A percentile compares a stretch with the other conserved stretches of the same genome.
These are phyloP conservation scores for Hyaloscypha hepaticicola DNA, from an alignment of 495 filamentous ascomycete species.

Conservation along the genomic window DNA sequence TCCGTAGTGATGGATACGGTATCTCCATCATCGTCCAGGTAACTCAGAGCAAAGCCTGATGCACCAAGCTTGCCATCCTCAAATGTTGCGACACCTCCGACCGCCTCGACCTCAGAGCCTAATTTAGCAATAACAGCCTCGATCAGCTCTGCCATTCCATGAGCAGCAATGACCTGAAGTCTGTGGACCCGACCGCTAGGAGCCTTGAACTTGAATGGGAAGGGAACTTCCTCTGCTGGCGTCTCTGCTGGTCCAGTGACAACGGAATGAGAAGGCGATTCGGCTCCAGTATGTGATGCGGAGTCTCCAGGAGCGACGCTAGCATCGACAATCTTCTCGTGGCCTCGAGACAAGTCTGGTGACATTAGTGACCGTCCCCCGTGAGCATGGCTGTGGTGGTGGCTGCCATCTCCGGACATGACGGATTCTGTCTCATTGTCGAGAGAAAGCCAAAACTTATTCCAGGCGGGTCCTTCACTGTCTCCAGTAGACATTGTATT, in stretches of 20 bases:
- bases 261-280: slow-evolving; percentile 69
- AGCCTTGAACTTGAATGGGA: slow-evolving; percentile 99
- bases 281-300: slow-evolving; percentile 84
- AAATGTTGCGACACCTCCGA: slow-evolving; percentile 76
- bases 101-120: slow-evolving; percentile 77
- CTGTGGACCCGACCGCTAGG: slow-evolving; percentile 94
- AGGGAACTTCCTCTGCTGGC: slow-evolving; percentile 67
- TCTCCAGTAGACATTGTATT: slow-evolving; percentile 67
- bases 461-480: slow-evolving; percentile 95
- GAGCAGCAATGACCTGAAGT: slow-evolving; percentile 76
- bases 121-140: slow-evolving; percentile 79
- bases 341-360: slow-evolving; percentile 64
- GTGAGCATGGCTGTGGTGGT: slow-evolving; percentile 54
- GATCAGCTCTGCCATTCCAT: slow-evolving; percentile 81
- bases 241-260: slow-evolving; percentile 49
- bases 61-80: slow-evolving; percentile 76
- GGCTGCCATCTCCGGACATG: slow-evolving; percentile 84
- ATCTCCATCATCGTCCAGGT: slow-evolving; percentile 95
- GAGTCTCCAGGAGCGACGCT: slow-evolving; percentile 91
- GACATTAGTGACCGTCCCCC: slow-evolving; percentile 69
- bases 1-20: slow-evolving; percentile 97
- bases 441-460: slow-evolving; percentile 98
- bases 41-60: slow-evolving; percentile 91
- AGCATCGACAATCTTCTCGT: slow-evolving; percentile 62
- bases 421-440: slow-evolving; percentile 91